A percentile compares a stretch with the other conserved stretches of the same genome.
Conservation (phyloP, 495 filamentous ascomycete genomes). For the Chaetomium cochliodes region DNA sequence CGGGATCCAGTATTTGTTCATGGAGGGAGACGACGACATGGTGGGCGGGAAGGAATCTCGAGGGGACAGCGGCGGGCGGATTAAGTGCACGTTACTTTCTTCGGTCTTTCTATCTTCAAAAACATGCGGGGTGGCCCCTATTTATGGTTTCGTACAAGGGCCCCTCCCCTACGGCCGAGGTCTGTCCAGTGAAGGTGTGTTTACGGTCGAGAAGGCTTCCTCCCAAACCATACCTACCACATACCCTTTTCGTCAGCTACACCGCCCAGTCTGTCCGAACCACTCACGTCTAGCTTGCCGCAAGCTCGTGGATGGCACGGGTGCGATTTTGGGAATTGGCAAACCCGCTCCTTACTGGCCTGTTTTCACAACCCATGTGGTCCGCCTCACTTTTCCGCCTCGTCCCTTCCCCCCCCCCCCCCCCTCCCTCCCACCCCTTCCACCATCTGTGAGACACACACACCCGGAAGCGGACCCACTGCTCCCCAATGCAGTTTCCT, state of each 20-base stretch:
- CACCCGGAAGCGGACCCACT: not conserved
- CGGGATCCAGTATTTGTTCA: constrained; percentile 59
- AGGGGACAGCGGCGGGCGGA: not conserved
- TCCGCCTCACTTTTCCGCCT: constrained; percentile 37
- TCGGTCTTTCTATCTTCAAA: not conserved
- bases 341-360: constrained; percentile 26
- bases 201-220: constrained; percentile 23
- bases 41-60: constrained; percentile 13
- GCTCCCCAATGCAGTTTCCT: not conserved
- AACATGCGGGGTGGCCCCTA: constrained; percentile 14
- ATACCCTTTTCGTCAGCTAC: constrained; percentile 20
- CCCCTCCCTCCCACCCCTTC: constrained; percentile 17
- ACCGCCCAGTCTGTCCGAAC: constrained; percentile 30
- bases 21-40: constrained; percentile 44
- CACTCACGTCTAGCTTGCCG: constrained; percentile 27
- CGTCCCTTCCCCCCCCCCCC: constrained; percentile 17
- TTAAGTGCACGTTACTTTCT: constrained; percentile 13
- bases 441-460: not conserved
- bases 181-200: constrained; percentile 26
- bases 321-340: constrained; percentile 21
- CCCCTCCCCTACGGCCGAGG: constrained; percentile 14
- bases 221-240: constrained; percentile 21
- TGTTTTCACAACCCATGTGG: constrained; percentile 9
- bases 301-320: constrained; percentile 20
- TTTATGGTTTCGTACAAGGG: constrained; percentile 25